A percentile compares a stretch with the other conserved stretches of the same genome.
phyloP scores from a whole-genome alignment of 805 yeast genomes.

The Candida quercuum region DNA sequence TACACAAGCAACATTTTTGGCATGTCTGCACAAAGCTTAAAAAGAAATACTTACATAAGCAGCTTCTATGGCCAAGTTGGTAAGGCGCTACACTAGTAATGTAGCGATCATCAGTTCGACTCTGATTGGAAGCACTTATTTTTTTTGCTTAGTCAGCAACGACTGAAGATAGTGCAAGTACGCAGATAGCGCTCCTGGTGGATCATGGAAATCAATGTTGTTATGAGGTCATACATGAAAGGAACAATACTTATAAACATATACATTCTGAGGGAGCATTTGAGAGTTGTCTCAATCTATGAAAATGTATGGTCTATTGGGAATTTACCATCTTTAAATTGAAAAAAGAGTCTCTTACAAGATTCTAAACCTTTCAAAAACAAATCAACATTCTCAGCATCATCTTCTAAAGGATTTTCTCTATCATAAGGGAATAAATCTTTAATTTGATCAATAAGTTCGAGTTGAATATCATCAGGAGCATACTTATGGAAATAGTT shows the following conservation, averaged over 20 bases:
- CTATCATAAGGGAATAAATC: conserved; percentile 24
- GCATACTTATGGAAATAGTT: conserved; percentile 28
- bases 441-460: conserved; percentile 21
- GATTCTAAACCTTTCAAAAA: neutral
- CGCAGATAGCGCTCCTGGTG: too few relatives aligned
- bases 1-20: too few relatives aligned
- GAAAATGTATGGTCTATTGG: neutral
- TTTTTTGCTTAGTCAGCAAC: too few relatives aligned
- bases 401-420: conserved; percentile 21
- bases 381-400: neutral
- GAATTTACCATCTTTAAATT: neutral
- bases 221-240: too few relatives aligned
- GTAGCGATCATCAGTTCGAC: conserved; percentile 79
- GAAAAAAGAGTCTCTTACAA: neutral
- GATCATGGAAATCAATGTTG: too few relatives aligned
- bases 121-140: conserved; percentile 60
- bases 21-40: too few relatives aligned
- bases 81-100: conserved; percentile 75
- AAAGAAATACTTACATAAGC: too few relatives aligned
- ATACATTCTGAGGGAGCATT: too few relatives aligned
- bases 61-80: conserved; percentile 49
- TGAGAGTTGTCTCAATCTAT: too few relatives aligned
- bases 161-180: too few relatives aligned
- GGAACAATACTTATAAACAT: too few relatives aligned
- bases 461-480: conserved; percentile 17